These are phyloP conservation scores for Paxillus involutus DNA, from an alignment of 768 basidiomycete species.

Conservation along the genomic window DNA sequence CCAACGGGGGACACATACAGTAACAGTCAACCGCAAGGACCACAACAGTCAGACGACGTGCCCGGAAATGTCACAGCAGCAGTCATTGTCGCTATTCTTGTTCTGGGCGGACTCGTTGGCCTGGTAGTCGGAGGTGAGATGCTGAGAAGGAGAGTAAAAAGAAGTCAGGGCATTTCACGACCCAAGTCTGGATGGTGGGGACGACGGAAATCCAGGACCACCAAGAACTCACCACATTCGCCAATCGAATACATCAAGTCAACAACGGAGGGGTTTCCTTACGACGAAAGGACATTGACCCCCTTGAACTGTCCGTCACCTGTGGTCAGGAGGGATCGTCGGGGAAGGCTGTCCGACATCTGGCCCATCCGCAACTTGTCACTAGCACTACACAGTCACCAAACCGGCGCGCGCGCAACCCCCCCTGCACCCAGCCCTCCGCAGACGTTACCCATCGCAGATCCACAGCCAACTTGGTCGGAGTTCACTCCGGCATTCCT, in stretches of 20 bases:
- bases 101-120: conserved; percentile 27
- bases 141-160: conserved; percentile 20
- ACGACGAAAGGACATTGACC: conserved; percentile 12
- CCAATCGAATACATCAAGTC: conserved; percentile 1
- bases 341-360: conserved; percentile 12
- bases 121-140: conserved; percentile 26
- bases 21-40: conserved; percentile 1
- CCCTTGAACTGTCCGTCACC: conserved; percentile 14
- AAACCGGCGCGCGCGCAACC: conserved; percentile 3
- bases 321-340: conserved; percentile 11
- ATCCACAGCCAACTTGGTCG: conserved; percentile 30
- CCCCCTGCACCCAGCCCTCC: not conserved
- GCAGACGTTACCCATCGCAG: not conserved
- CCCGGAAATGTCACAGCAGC: conserved; percentile 24
- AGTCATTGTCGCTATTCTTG: conserved; percentile 20
- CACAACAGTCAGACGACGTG: conserved; percentile 5
- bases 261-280: conserved; percentile 4
- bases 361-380: conserved; percentile 25
- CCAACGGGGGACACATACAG: conserved; percentile 2
- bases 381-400: conserved; percentile 7
- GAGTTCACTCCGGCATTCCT: conserved; percentile 21
- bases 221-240: not conserved
- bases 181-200: not conserved
- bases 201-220: conserved; percentile 5
- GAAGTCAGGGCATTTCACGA: not conserved